Conservation (phyloP, 192 early-diverging fungal species). For the Chytriomyces sp. region DNA sequence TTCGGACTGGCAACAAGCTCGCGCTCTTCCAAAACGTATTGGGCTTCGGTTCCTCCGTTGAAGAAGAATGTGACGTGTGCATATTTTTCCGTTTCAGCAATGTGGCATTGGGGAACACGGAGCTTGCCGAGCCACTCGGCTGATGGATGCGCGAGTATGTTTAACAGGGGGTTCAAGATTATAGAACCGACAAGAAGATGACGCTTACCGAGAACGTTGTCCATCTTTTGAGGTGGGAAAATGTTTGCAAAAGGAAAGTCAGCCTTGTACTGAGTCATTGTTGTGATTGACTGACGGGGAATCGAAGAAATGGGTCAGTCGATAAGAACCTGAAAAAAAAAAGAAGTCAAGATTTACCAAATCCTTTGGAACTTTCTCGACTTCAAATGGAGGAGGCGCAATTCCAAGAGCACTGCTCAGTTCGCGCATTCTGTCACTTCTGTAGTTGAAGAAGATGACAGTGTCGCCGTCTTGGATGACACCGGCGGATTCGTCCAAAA, state of each 20-base stretch:
- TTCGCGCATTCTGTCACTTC: conserved; percentile 98
- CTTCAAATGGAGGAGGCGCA: conserved; percentile 83
- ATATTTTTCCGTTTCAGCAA: conserved; percentile 99
- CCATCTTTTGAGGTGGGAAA: conserved; percentile 97
- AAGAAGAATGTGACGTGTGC: conserved; percentile 99
- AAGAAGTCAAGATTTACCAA: conserved; percentile 55
- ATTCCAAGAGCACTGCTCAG: conserved; percentile 84
- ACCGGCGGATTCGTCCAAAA: conserved; percentile 74
- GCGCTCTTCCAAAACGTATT: conserved; percentile 87
- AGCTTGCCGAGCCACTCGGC: conserved; percentile 95
- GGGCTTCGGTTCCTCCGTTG: conserved; percentile 95
- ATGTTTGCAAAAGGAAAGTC: conserved; percentile 95
- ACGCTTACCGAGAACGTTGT: conserved; percentile 75
- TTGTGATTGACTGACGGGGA: conserved; percentile 66
- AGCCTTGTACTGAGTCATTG: conserved; percentile 97
- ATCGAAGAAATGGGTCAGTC: too few species aligned
- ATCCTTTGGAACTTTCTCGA: conserved; percentile 71
- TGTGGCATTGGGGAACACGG: conserved; percentile 87
- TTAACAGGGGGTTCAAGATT: too few species aligned
- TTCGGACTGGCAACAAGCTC: conserved; percentile 89
- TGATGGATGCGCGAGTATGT: too few species aligned
- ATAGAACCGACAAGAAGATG: too few species aligned
- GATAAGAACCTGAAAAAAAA: too few species aligned
- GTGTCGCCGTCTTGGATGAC: conserved; percentile 86
- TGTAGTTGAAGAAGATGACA: conserved; percentile 98